Evolutionary conservation across 2,329 filamentous ascomycete species (phyloP).

Genomic region (Neophaeococcomyces mojaviensis): DNA sequence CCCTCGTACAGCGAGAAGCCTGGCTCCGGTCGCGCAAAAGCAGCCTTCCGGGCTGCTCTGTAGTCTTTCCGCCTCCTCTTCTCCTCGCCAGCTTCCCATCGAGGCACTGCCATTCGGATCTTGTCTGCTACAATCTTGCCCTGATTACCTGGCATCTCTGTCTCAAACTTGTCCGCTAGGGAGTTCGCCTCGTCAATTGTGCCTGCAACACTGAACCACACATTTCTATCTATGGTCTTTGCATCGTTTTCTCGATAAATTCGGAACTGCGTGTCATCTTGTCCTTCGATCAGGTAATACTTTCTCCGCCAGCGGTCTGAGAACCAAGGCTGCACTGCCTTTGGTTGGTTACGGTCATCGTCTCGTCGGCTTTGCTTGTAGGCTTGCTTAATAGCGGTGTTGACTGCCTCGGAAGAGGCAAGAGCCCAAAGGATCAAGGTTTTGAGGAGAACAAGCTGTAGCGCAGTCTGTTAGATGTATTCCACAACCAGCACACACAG

Average conservation of each 20-base stretch:
- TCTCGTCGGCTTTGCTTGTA: conserved; percentile 83
- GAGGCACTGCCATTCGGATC: conserved; percentile 71
- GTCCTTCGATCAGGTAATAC: conserved; percentile 88
- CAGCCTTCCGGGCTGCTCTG: conserved; percentile 72
- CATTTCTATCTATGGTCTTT: conserved; percentile 61
- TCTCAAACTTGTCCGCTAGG: conserved; percentile 68
- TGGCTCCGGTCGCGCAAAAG: conserved; percentile 78
- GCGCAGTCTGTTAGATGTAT: conserved; percentile 6
- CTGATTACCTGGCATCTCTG: conserved; percentile 67
- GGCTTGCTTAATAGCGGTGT: conserved; percentile 71
- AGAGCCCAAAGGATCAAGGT: conserved; percentile 83
- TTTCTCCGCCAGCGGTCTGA: conserved; percentile 81
- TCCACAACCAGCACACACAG: background rate
- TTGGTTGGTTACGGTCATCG: conserved; percentile 70
- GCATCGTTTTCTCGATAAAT: conserved; percentile 88
- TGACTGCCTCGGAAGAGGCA: conserved; percentile 76
- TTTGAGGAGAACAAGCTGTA: conserved; percentile 71
- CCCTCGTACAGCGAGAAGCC: conserved; percentile 94
- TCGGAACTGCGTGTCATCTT: conserved; percentile 88
- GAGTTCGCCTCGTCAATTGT: conserved; percentile 75
- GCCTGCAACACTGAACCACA: conserved; percentile 90
- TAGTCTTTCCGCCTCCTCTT: conserved; percentile 93
- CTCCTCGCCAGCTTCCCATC: conserved; percentile 92
- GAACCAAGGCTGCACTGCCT: conserved; percentile 87
- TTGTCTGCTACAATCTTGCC: conserved; percentile 70